Evolutionary conservation across 306 rosid genomes (phyloP), one percentile per base, ranked within the genome.

Genomic region (Fragaria nilgerrensis): DNA sequence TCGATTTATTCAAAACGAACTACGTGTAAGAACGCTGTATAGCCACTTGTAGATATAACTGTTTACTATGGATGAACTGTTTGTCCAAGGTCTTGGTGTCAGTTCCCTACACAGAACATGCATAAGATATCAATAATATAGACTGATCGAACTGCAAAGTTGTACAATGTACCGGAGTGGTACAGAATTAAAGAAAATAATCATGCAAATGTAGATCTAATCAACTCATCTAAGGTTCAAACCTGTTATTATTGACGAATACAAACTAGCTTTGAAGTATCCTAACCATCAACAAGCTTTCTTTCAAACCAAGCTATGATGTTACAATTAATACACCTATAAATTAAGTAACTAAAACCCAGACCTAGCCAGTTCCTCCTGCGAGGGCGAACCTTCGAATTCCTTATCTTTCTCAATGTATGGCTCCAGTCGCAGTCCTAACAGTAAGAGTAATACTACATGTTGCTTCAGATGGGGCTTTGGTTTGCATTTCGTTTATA

Each of bases 391-490:
- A 7, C 43, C 43, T 39, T 37, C 41, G 41, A 37, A 37, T 37
- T 39, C 43, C 43, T 39, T 39, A 39, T 39, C 43, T 39, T 7
- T 6, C 43, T 39, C 43, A 39, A 39, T 29, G 4, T n/a, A 74
- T 44, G 70, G 52, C 67, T 43, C 70, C 70, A 56, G 39, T 37
- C 44, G 41, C 73, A 23, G 86, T 63, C 45, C 45, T 43, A 43
- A 43, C 45, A 43, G 45, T 43, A 43, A 9, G 11, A 43, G 45
- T 43, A 43, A 43, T 9, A 43, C 9, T 39, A 39, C 43, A 39
- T 5, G 9, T 39, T 39, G 43, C 43, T 39, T 39, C 43, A 39
- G 43, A 39, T 1, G 43, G 43, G 45, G 45, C 45, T 43, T 1
- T 8, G 45, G 45, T 9, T 43, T 43, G 45, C 45, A 9, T 43